Conservation (phyloP, 371 early-diverging fungal genomes). For the Mucor velutinosus region DNA sequence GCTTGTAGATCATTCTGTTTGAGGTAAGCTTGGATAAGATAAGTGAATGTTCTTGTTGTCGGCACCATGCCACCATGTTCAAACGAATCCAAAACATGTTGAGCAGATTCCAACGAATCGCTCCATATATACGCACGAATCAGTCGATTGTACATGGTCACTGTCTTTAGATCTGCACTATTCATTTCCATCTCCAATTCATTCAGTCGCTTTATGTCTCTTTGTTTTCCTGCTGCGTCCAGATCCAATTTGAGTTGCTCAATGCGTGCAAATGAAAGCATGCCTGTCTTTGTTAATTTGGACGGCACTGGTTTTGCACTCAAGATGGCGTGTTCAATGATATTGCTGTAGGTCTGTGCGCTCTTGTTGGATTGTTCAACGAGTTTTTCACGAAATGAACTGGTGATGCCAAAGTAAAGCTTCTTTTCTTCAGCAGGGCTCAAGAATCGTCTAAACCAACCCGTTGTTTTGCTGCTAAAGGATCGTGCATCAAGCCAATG, state of each 20-base stretch:
- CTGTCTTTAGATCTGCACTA: slow-evolving; percentile 12
- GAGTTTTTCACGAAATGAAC: slow-evolving; percentile 44
- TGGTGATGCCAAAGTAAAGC: slow-evolving; percentile 41
- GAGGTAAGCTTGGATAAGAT: slow-evolving; percentile 40
- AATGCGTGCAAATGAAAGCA: slow-evolving; percentile 21
- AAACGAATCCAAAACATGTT: slow-evolving; percentile 21
- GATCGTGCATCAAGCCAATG: neutral
- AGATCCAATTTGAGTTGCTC: slow-evolving; percentile 27
- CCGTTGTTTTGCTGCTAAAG: slow-evolving; percentile 9
- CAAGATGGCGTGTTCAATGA: slow-evolving; percentile 47
- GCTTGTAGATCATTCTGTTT: slow-evolving; percentile 18
- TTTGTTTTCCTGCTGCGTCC: slow-evolving; percentile 29
- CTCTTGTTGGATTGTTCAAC: slow-evolving; percentile 32
- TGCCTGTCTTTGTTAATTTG: slow-evolving; percentile 3
- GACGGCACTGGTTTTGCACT: neutral
- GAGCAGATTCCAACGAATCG: slow-evolving; percentile 24
- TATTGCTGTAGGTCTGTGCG: slow-evolving; percentile 35
- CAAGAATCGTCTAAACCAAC: slow-evolving; percentile 44
- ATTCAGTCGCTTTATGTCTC: slow-evolving; percentile 17
- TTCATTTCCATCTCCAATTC: slow-evolving; percentile 26
- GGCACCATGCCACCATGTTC: slow-evolving; percentile 27
- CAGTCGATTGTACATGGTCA: slow-evolving; percentile 42
- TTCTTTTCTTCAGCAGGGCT: slow-evolving; percentile 47
- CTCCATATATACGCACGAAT: slow-evolving; percentile 35
- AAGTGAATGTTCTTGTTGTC: slow-evolving; percentile 40